These are phyloP conservation scores for Hypoxylon sp. DNA, from an alignment of 2,329 filamentous ascomycete genomes.

Conservation along the genomic window DNA sequence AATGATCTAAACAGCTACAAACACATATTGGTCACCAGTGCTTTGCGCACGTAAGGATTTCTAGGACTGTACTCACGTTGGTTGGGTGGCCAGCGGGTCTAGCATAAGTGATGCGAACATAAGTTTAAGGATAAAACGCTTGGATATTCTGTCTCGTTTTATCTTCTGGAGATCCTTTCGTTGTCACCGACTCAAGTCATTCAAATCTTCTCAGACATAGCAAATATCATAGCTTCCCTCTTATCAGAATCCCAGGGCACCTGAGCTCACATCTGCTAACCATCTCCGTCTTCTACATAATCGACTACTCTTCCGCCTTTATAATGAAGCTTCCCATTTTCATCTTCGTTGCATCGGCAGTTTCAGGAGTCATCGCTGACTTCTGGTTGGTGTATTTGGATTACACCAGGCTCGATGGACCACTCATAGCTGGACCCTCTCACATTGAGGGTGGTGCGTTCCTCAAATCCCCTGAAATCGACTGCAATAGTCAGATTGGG, in stretches of 20 bases:
- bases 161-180: neutral
- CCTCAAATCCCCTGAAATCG: neutral
- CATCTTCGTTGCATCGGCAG: constrained; percentile 10
- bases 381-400: constrained; percentile 24
- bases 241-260: neutral
- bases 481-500: constrained; percentile 5
- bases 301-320: neutral
- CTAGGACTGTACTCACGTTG: neutral
- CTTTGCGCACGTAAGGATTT: neutral
- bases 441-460: neutral
- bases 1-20: neutral
- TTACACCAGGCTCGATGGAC: neutral
- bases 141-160: neutral
- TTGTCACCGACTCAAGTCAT: neutral
- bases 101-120: neutral
- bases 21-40: neutral
- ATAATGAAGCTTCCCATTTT: constrained; percentile 19
- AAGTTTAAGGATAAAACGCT: neutral
- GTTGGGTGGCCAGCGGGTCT: neutral
- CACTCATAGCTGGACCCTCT: neutral
- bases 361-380: constrained; percentile 14
- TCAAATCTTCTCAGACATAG: neutral
- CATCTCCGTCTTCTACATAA: neutral
- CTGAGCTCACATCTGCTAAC: neutral
- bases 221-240: neutral